These are phyloP conservation scores for Adiantum capillusveneris DNA, from an alignment of 75 land plant genomes.

Conservation along the genomic window DNA sequence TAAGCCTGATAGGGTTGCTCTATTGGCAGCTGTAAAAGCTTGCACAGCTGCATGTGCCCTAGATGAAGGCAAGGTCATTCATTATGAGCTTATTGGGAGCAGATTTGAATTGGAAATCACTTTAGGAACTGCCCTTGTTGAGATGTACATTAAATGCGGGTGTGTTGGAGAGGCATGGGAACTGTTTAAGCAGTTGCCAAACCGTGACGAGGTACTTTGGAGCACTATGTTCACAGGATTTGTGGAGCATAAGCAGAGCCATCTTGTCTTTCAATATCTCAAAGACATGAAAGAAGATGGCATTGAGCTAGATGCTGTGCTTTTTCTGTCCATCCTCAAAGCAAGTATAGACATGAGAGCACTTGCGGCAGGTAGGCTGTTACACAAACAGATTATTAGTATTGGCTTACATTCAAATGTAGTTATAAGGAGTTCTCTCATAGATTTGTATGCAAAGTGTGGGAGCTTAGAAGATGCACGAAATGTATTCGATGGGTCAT, in stretches of 20 bases:
- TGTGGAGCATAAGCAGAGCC: conserved; percentile 15
- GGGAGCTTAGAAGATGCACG: conserved; percentile 8
- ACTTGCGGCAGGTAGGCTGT: conserved; percentile 1
- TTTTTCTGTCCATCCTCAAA: conserved; percentile 21
- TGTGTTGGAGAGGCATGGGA: conserved; percentile 4
- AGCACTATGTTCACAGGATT: conserved; percentile 11
- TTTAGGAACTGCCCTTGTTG: conserved; percentile 20
- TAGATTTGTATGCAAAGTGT: conserved; percentile 11
- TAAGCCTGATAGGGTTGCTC: conserved; percentile 13
- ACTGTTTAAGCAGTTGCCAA: conserved; percentile 12
- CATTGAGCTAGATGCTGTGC: conserved; percentile 10
- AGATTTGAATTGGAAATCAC: conserved; percentile 5
- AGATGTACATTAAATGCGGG: conserved; percentile 26
- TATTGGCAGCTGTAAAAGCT: conserved; percentile 5
- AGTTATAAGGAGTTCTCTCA: conserved; percentile 4
- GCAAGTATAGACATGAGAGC: conserved; percentile 24
- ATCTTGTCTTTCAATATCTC: not conserved
- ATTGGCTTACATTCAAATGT: conserved; percentile 8
- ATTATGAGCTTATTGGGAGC: conserved; percentile 10
- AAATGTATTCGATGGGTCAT: conserved; percentile 1
- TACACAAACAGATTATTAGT: conserved; percentile 4
- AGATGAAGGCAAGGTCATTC: conserved; percentile 12
- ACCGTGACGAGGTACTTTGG: conserved; percentile 12
- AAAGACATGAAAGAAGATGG: conserved; percentile 6
- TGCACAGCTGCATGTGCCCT: conserved; percentile 3